Base-by-base conservation (phyloP, 2,329 filamentous ascomycete genomes). In the Aspergillus fischeri region DNA sequence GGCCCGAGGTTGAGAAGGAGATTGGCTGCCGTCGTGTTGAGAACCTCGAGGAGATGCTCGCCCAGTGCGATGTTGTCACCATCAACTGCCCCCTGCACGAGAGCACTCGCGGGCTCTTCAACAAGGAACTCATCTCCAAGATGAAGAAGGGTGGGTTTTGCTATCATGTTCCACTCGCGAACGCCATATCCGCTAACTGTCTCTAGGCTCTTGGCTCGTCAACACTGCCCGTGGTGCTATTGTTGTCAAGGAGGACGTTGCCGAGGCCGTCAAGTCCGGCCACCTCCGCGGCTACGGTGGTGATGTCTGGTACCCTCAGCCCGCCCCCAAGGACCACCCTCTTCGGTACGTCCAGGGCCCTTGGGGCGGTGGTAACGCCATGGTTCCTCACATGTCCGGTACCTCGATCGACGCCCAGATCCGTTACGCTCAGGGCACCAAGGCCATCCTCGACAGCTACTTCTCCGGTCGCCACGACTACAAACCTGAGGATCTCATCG, bases 21-120 rank as follows among this genome's bases (percentile, higher is more conserved):
- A 97, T 97, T 79, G 93, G 93, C 76, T 92, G 88, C 85, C 86
- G 91, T 71, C 87, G 94, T 61, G 92, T 97, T 59, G 89, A 93
- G 51, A 84, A 76, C 71, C 87, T 99, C 71, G 92, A 97, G 83
- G 93, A 97, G 77, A 88, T 99, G 86, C 80, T 99, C 62, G 83
- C 85, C 44, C 91, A 96, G 83, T 97, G 93, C 77, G 94, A 97
- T 69, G 85, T 97, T 61, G 93, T 99, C 78, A 99, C 94, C 74
- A 97, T 99, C 83, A 99, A 99, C 88, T 97, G 92, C 85, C 94
- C 94, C 54, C 86, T 99, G 63, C 94, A 99, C 83, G 93, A 97
- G 85, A 96, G 95, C 86, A 99, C 94, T 38, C 85, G 87, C 62
- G 93, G 93, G 67, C 79, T 99, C 63, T 97, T 97, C 85, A 96